Conservation (phyloP, 192 early-diverging fungal species). For the Entomortierella lignicola region DNA sequence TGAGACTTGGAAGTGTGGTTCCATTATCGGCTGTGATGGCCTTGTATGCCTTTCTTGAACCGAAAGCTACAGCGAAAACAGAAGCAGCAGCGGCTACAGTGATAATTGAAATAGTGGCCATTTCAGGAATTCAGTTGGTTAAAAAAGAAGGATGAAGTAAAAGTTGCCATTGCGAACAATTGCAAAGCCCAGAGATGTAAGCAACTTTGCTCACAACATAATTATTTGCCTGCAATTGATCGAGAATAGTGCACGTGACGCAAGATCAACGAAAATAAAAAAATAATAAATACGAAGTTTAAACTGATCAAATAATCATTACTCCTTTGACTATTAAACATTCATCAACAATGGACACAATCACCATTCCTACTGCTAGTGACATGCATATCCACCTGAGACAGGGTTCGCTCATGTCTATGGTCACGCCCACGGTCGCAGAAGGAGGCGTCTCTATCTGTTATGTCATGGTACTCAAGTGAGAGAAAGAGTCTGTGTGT, state of each 20-base stretch:
- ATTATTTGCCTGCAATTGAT: too few relatives aligned
- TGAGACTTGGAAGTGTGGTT: slow-evolving; percentile 20
- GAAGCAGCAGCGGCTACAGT: slow-evolving; percentile 13
- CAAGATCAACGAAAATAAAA: too few relatives aligned
- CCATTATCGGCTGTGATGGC: slow-evolving; percentile 25
- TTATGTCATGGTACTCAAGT: slow-evolving; percentile 86
- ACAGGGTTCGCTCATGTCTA: slow-evolving; percentile 91
- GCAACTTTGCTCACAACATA: too few relatives aligned
- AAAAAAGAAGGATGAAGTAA: slow-evolving; percentile 1
- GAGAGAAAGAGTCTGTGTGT: slow-evolving; percentile 6
- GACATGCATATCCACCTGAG: slow-evolving; percentile 97
- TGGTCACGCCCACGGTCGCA: slow-evolving; percentile 85
- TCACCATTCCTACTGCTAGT: slow-evolving; percentile 76
- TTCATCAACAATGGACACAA: slow-evolving; percentile 51
- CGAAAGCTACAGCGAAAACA: slow-evolving; percentile 7
- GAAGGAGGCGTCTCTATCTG: slow-evolving; percentile 86
- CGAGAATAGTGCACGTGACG: too few relatives aligned
- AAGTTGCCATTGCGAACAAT: too few relatives aligned
- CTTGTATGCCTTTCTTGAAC: slow-evolving; percentile 14
- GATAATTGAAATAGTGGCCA: slow-evolving; percentile 16
- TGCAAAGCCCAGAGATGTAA: too few relatives aligned
- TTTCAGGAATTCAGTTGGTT: not conserved
- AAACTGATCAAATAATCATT: not conserved
- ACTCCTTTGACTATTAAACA: not conserved
- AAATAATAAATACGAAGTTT: too few relatives aligned